phyloP scores from a whole-genome alignment of 139 green algal species.

The Limnomonas spitsbergensis region DNA sequence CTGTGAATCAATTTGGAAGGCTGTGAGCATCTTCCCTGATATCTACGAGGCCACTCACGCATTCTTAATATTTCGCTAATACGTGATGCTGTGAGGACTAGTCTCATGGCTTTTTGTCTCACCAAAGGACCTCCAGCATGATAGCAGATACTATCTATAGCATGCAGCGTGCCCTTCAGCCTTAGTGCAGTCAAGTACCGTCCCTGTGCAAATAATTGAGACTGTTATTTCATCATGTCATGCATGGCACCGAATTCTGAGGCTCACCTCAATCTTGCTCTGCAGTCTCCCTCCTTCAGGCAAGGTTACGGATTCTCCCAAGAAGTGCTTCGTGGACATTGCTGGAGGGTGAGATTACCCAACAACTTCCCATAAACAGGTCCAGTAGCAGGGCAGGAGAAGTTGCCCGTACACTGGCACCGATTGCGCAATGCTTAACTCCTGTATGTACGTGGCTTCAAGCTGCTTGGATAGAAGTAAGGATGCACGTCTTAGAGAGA shows the following conservation, averaged over 20 bases:
- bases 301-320: conserved; percentile 17
- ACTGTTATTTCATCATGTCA: background rate
- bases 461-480: background rate
- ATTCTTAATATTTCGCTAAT: no score
- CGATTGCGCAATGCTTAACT: background rate
- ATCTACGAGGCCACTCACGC: no score
- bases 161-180: conserved; percentile 30
- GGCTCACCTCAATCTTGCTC: conserved; percentile 22
- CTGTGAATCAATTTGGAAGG: conserved; percentile 21
- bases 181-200: conserved; percentile 51
- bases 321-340: background rate
- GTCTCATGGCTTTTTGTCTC: conserved; percentile 11
- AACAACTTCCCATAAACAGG: background rate
- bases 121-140: conserved; percentile 61
- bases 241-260: background rate
- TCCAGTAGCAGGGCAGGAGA: background rate
- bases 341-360: background rate
- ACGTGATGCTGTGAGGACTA: background rate
- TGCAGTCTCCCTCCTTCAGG: conserved; percentile 33
- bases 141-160: conserved; percentile 60
- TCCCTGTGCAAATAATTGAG: conserved; percentile 37
- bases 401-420: background rate
- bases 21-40: background rate
- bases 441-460: background rate
- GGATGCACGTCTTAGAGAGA: no score